phyloP scores from a whole-genome alignment of 2,329 filamentous ascomycete species.

The Hypoxylon sp. region DNA sequence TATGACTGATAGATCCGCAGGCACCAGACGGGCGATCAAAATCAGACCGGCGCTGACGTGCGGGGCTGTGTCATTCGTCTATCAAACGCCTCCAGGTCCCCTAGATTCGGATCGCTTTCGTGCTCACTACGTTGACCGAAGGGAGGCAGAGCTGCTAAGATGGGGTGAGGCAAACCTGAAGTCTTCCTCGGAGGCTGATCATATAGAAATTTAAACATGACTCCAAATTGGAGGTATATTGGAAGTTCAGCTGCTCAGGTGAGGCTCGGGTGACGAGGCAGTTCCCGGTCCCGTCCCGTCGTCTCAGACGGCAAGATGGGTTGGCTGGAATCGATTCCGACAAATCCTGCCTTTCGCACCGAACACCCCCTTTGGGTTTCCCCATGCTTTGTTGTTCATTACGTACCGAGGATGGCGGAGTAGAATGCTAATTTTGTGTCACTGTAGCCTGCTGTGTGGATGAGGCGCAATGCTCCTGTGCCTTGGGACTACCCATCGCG shows the following conservation, averaged over 20 bases:
- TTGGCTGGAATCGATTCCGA: constrained; percentile 4
- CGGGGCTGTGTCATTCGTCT: constrained; percentile 35
- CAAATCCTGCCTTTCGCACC: constrained; percentile 8
- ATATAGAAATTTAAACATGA: constrained; percentile 7
- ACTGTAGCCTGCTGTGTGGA: constrained; percentile 21
- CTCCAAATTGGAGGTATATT: constrained; percentile 10
- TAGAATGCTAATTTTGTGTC: constrained; percentile 6
- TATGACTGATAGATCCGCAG: constrained; percentile 41
- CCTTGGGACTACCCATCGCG: constrained; percentile 19
- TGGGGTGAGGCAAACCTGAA: constrained; percentile 25
- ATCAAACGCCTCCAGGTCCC: constrained; percentile 30
- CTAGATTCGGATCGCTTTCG: constrained; percentile 12
- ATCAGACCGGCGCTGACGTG: constrained; percentile 24
- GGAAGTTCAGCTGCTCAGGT: constrained; percentile 27
- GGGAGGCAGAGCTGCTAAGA: constrained; percentile 31
- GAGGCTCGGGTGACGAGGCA: constrained; percentile 37
- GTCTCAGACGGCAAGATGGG: background rate
- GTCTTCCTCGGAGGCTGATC: constrained; percentile 39
- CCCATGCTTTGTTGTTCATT: constrained; percentile 1
- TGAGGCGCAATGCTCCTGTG: constrained; percentile 31
- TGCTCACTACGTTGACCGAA: constrained; percentile 31
- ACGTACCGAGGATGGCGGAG: constrained; percentile 32
- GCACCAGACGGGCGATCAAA: constrained; percentile 37
- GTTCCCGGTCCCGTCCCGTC: constrained; percentile 25
- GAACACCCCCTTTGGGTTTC: constrained; percentile 6